Conservation (phyloP, 768 basidiomycete genomes). For the Ramaria sp. region DNA sequence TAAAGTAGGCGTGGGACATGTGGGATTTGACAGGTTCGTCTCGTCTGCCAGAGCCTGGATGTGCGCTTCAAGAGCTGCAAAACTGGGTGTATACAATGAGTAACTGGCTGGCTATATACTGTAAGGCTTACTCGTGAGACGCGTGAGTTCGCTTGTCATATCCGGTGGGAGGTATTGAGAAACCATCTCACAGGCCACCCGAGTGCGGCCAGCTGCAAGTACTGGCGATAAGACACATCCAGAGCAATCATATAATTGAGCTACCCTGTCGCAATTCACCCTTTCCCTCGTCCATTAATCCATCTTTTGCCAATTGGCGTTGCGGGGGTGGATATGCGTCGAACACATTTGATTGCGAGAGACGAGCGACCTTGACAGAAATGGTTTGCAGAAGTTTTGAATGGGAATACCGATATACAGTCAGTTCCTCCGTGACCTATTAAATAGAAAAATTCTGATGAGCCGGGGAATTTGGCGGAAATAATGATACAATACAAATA, state of each 20-base stretch:
- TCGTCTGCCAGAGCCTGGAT: constrained; percentile 39
- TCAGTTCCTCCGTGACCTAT: constrained; percentile 61
- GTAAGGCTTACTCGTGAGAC: constrained; percentile 61
- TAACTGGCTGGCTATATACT: not conserved
- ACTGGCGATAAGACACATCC: constrained; percentile 8
- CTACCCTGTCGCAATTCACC: constrained; percentile 53
- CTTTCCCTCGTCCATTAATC: constrained; percentile 65
- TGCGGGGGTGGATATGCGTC: constrained; percentile 55
- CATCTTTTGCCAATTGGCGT: constrained; percentile 66
- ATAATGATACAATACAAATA: not conserved
- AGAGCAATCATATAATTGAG: not conserved
- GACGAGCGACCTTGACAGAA: constrained; percentile 46
- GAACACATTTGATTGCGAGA: constrained; percentile 42
- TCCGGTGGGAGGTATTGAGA: constrained; percentile 59
- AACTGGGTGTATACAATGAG: constrained; percentile 31
- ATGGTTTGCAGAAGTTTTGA: constrained; percentile 45
- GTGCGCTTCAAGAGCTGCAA: constrained; percentile 49
- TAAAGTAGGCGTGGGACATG: constrained; percentile 18
- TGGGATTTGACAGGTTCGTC: constrained; percentile 28
- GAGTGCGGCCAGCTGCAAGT: constrained; percentile 50
- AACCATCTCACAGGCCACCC: constrained; percentile 62
- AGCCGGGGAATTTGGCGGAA: not conserved
- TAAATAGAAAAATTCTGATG: not conserved
- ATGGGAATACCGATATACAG: constrained; percentile 64
- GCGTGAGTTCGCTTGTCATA: constrained; percentile 33